Percentiles rank a stretch among this genome's conserved stretches.
phyloP scores from a whole-genome alignment of 257 asterid genomes.

The Eucommia ulmoides region DNA sequence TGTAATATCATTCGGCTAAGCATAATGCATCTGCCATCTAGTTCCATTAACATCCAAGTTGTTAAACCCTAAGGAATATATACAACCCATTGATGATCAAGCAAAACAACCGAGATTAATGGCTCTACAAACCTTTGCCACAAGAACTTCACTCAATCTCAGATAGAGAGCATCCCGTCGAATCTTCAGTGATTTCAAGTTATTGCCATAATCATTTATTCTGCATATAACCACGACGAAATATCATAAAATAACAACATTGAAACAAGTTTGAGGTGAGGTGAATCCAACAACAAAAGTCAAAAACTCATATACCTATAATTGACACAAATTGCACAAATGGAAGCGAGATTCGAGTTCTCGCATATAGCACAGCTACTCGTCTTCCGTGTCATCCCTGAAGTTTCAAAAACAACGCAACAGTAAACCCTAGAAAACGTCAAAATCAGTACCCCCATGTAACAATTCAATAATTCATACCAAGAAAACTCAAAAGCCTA shows the following conservation, averaged over 20 bases:
- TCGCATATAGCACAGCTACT: conserved; percentile 77
- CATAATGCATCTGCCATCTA: too few relatives aligned
- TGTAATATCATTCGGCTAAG: too few relatives aligned
- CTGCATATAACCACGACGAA: conserved; percentile 28
- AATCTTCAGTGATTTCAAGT: conserved; percentile 47
- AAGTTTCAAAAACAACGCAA: too few relatives aligned
- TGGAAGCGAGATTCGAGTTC: conserved; percentile 67
- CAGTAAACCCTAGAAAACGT: too few relatives aligned
- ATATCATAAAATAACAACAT: neutral
- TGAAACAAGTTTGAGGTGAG: neutral
- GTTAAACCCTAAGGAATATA: neutral
- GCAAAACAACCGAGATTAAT: neutral
- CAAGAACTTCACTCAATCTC: conserved; percentile 71
- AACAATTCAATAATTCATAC: too few relatives aligned
- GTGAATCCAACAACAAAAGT: neutral
- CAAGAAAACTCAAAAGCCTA: too few relatives aligned
- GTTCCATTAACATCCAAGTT: neutral
- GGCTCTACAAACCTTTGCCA: conserved; percentile 57
- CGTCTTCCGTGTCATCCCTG: conserved; percentile 40
- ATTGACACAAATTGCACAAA: conserved; percentile 76
- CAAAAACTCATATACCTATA: conserved; percentile 51
- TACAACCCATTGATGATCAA: neutral
- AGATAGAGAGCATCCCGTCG: conserved; percentile 59
- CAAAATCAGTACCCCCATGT: too few relatives aligned
- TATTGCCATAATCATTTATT: conserved; percentile 50